phyloP scores from a whole-genome alignment of 805 yeast species.

The Candida odintsovae region DNA sequence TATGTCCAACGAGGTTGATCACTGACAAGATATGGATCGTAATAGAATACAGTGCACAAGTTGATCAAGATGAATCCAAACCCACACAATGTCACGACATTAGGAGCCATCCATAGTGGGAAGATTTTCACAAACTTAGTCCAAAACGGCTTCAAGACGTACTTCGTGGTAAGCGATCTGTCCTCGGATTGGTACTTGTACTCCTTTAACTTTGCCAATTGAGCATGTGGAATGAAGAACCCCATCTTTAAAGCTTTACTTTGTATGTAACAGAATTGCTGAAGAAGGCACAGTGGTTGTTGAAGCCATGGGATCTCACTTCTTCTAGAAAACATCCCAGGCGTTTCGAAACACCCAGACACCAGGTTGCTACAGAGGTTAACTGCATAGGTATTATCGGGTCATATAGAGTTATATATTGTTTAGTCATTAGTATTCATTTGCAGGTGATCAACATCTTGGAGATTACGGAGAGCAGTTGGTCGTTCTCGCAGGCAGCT shows the following conservation, averaged over 20 bases:
- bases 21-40: conserved; percentile 60
- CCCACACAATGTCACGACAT: conserved; percentile 79
- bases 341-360: neutral
- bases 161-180: conserved; percentile 69
- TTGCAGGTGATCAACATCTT: conserved; percentile 85
- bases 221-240: conserved; percentile 48
- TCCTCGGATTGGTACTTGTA: conserved; percentile 69
- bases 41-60: conserved; percentile 57
- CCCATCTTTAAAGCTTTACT: conserved; percentile 43
- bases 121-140: conserved; percentile 60
- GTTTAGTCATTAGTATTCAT: conserved; percentile 10
- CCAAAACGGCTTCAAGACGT: conserved; percentile 82
- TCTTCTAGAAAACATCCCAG: neutral
- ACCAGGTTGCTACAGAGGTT: neutral
- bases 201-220: conserved; percentile 44
- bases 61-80: conserved; percentile 64
- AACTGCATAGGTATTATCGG: too few species aligned
- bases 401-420: neutral
- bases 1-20: conserved; percentile 73
- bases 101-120: conserved; percentile 90
- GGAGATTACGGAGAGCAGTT: conserved; percentile 80
- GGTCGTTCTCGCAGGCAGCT: conserved; percentile 97
- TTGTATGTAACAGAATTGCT: neutral
- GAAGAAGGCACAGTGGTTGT: too few species aligned
- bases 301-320: neutral